Base-by-base conservation (phyloP, 495 filamentous ascomycete species). In the Penicillium coprophilum region DNA sequence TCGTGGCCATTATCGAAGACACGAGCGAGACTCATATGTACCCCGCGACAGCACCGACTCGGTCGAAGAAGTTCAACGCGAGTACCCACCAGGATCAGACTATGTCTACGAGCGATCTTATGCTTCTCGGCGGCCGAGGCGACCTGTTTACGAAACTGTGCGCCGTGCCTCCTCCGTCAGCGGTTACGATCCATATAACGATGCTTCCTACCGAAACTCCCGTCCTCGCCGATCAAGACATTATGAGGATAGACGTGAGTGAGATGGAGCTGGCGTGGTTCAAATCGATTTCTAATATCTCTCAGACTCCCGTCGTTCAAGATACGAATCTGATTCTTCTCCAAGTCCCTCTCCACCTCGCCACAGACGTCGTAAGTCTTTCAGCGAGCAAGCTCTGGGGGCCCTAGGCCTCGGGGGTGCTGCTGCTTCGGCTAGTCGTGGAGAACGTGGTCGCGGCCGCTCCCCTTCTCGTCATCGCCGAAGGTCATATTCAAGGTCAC, bases 341-440 rank as follows among this genome's bases (percentile, higher is more conserved):
- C 66, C 69, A 39, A 77, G 73, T 59, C 72, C 65, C 30, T 79
- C 75, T 38, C 77, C 76, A 7, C 66, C 61, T 10, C 76, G 73
- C 28, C 65, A 71, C 21, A 59, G 84, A 75, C 68, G 80, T 59
- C 73, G 85, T 68, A 92, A 90, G 71, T 91, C 88, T 45, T 73
- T 90, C 51, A 80, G 88, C 44, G 87, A 91, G 67, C 82, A 83
- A 60, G 87, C 87, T 9, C 72, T 91, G 5, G 84, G 80, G 46
- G 77, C 70, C 24, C 75, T 88, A 12, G 88, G 88, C 31, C 75
- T 92, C 21, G 87, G 86, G n/a, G 77, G 80, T 44, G 80, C 80
- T 50, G 63, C 62, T 36, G 54, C 61, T 15, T 51, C 56, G 23
- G 59, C 56, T 39, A 66, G 59, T 30, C 58, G 55, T 44, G 56